Evolutionary conservation across 305 asterid species (phyloP), one percentile per base, ranked within the genome.

Genomic region (Rubia balearica): DNA sequence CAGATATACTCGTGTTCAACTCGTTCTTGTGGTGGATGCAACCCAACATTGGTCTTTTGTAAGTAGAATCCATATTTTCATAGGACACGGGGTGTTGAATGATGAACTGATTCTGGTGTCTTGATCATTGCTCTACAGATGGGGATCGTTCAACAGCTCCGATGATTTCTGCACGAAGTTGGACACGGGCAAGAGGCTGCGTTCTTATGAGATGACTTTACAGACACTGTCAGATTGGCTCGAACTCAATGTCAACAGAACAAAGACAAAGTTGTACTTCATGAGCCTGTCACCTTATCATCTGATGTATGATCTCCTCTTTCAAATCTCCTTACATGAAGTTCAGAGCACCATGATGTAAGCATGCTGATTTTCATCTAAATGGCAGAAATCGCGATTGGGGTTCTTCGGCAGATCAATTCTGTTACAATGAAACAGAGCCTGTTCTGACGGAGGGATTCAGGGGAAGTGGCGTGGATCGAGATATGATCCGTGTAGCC

Each of bases 1-100:
- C 91, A 4, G 96, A 91, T 59, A 77, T 88, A 67, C 82, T 89
- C 61, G 55, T 91, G 65, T 89, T 89, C 11, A 82, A 91, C 70
- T 77, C 98, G 3, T 89, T 79, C 38, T 48, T 77, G 59, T 91
- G 98, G 96, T 91, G 98, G 98, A 67, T 33, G 57, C 69, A 53
- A 36, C 80, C 83, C 13, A 73, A 77, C 14, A 79, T 86, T 75
- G 86, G 88, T 42, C 69, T 91, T 65, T 69, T 85, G 93, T 89
- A 79, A 87, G 90, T 78, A 12, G 24, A 21, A 12, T 4, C 65
- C 7, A 22, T 60, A 13, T 60, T 60, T 60, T 60, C 8, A 8
- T 16, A 24, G 33, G 10, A 21, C 33, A 8, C 4, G 30, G 55
- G 10, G 7, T 57, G 33, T 22, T 57, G 62, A 40, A 24, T 45